phyloP scores from a whole-genome alignment of 2,329 filamentous ascomycete species.

The Trichoderma brevicompactum region DNA sequence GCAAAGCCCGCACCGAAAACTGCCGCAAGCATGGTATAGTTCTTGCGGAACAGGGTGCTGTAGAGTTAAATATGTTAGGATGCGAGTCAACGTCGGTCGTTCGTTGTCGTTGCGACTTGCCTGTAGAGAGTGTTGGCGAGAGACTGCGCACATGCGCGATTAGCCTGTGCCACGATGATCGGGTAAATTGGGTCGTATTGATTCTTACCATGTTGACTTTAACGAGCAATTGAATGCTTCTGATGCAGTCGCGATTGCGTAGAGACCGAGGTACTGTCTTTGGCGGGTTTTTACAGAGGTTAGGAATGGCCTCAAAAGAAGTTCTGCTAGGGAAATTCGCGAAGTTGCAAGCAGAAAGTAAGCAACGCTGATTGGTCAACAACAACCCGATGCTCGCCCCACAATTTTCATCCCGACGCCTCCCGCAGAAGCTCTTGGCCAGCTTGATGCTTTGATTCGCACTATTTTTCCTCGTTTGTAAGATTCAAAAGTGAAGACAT shows the following conservation, averaged over 20 bases:
- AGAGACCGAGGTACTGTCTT: conserved; percentile 38
- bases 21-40: conserved; percentile 82
- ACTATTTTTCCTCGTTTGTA: too few relatives aligned
- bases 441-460: too few relatives aligned
- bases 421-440: conserved; percentile 6
- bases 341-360: conserved; percentile 42
- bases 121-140: conserved; percentile 46
- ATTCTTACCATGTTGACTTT: conserved; percentile 46
- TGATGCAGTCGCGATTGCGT: conserved; percentile 34
- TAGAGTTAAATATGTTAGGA: conserved; percentile 35
- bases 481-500: too few relatives aligned
- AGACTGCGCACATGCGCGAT: conserved; percentile 45
- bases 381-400: conserved; percentile 32
- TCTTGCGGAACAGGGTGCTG: conserved; percentile 84
- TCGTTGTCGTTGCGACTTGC: conserved; percentile 42
- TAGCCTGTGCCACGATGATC: conserved; percentile 37
- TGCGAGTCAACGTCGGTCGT: conserved; percentile 32
- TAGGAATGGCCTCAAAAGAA: conserved; percentile 38
- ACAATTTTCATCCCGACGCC: conserved; percentile 30
- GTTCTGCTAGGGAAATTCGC: conserved; percentile 43
- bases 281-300: conserved; percentile 37
- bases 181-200: background rate
- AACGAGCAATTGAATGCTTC: conserved; percentile 41
- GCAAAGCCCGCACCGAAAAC: conserved; percentile 89
- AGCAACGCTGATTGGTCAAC: conserved; percentile 40